These are phyloP conservation scores for Gypsophila paniculata DNA, from an alignment of 179 eudicot species.

Conservation along the genomic window DNA sequence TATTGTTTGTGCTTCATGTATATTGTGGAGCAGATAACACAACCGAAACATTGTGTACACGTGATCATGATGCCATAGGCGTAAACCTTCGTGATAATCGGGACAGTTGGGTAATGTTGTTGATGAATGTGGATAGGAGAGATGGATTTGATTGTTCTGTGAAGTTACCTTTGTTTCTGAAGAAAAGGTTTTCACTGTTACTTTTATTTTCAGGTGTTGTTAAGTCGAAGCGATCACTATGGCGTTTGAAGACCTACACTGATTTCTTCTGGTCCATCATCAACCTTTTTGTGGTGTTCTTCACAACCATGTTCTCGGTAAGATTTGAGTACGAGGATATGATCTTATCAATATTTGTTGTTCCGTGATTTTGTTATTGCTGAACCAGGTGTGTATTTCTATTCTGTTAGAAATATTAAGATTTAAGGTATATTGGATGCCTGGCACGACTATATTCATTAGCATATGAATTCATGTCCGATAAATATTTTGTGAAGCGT, in stretches of 20 bases:
- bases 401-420: too few species aligned
- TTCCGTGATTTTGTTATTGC: neutral
- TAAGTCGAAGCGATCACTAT: slow-evolving; percentile 62
- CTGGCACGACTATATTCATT: neutral
- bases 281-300: slow-evolving; percentile 29
- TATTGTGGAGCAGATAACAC: neutral
- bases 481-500: neutral
- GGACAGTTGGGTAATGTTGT: too few species aligned
- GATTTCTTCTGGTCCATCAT: slow-evolving; percentile 28
- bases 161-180: slow-evolving; percentile 4
- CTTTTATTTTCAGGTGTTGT: slow-evolving; percentile 61
- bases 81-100: too few species aligned
- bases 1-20: too few species aligned
- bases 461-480: neutral
- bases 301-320: slow-evolving; percentile 34
- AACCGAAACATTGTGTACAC: neutral
- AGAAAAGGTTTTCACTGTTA: neutral
- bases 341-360: neutral
- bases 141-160: too few species aligned
- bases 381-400: too few species aligned
- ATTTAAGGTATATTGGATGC: too few species aligned
- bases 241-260: slow-evolving; percentile 69
- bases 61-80: neutral
- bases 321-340: neutral
- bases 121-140: too few species aligned